Percentiles rank a stretch among this genome's conserved stretches.
Conservation (phyloP, 352 stramenopile species). For the Phytophthora megakarya region DNA sequence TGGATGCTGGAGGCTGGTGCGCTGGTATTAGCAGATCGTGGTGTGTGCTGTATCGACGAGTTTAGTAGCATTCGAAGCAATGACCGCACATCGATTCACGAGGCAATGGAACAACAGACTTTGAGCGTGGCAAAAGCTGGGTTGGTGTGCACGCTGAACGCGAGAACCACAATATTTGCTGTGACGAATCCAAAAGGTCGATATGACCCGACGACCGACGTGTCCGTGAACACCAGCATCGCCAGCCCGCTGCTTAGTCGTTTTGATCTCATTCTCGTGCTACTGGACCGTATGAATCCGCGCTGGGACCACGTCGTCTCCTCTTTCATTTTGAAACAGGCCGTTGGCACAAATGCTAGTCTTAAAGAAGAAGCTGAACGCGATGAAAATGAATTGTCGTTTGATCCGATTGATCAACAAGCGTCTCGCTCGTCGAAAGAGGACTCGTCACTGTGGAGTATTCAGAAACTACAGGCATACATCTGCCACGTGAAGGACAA, state of each 20-base stretch:
- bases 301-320: constrained; percentile 94
- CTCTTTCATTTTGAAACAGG: constrained; percentile 94
- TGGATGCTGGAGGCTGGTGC: constrained; percentile 97
- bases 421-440: constrained; percentile 2
- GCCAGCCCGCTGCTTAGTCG: constrained; percentile 94
- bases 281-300: constrained; percentile 90
- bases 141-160: constrained; percentile 97
- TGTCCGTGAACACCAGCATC: constrained; percentile 96
- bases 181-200: constrained; percentile 94
- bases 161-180: constrained; percentile 94
- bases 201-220: constrained; percentile 85
- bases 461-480: constrained; percentile 93
- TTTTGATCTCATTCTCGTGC: constrained; percentile 97
- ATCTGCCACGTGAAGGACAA: constrained; percentile 91
- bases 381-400: constrained; percentile 21
- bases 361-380: constrained; percentile 34
- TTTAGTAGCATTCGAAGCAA: constrained; percentile 96
- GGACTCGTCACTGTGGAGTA: constrained; percentile 63
- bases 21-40: constrained; percentile 90
- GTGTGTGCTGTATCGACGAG: constrained; percentile 98
- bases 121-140: constrained; percentile 97
- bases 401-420: constrained; percentile 20
- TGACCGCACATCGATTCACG: constrained; percentile 94
- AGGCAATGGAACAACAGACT: constrained; percentile 99
- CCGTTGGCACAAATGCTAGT: constrained; percentile 42